Evolutionary conservation across 441 rosid species (phyloP).

Genomic region (Erodium texanum): DNA sequence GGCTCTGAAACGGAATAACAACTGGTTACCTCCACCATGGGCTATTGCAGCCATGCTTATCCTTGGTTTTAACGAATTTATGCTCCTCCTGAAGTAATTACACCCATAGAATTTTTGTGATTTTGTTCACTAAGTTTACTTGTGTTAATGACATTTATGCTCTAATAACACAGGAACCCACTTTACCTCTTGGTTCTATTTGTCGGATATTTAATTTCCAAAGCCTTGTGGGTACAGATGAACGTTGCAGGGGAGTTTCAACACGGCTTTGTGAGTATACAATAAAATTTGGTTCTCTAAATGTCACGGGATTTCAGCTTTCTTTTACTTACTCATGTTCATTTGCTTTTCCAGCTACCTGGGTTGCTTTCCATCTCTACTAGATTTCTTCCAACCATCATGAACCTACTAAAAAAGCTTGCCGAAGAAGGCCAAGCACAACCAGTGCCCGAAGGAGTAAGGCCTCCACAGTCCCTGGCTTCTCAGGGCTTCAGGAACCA

Average conservation of each 20-base stretch:
- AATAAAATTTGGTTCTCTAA: background rate
- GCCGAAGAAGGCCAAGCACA: too few species aligned
- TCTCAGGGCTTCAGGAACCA: too few species aligned
- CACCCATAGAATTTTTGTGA: background rate
- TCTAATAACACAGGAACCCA: conserved; percentile 58
- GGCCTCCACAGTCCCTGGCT: too few species aligned
- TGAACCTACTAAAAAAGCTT: too few species aligned
- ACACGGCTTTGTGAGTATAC: conserved; percentile 62
- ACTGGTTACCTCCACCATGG: conserved; percentile 82
- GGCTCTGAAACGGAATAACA: conserved; percentile 34
- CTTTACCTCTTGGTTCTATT: conserved; percentile 59
- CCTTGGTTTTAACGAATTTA: conserved; percentile 78
- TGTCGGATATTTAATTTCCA: conserved; percentile 53
- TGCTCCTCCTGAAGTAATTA: conserved; percentile 63
- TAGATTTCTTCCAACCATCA: too few species aligned
- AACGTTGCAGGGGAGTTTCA: conserved; percentile 54
- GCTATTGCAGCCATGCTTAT: conserved; percentile 59
- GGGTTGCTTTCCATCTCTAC: too few species aligned
- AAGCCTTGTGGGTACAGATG: conserved; percentile 82
- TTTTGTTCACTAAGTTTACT: too few species aligned
- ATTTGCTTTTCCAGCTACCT: too few species aligned
- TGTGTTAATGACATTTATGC: background rate
- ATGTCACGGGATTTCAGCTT: too few species aligned
- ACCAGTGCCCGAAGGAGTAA: too few species aligned
- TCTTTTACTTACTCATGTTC: too few species aligned